A percentile compares a stretch with the other conserved stretches of the same genome.
phyloP scores from a whole-genome alignment of 371 early-diverging fungal genomes.

The Blastocladiella emersonii region DNA sequence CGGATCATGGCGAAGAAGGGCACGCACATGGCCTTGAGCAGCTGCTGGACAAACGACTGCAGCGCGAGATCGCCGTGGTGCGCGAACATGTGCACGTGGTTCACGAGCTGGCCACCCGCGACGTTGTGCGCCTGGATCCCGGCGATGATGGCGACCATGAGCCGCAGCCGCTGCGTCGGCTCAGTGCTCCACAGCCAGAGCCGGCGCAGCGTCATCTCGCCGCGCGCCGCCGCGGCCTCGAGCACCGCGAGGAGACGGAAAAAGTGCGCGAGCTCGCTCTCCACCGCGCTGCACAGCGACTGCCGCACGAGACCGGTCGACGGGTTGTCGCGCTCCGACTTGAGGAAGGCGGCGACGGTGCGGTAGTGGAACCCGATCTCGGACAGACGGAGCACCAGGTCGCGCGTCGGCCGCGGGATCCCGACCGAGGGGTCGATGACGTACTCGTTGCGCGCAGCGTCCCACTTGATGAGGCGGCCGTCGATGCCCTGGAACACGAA shows the following conservation, averaged over 20 bases:
- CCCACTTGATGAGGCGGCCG: slow-evolving; percentile 63
- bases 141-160: slow-evolving; percentile 52
- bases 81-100: slow-evolving; percentile 59
- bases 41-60: slow-evolving; percentile 54
- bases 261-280: slow-evolving; percentile 60
- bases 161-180: slow-evolving; percentile 51
- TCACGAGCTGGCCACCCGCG: slow-evolving; percentile 69
- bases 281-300: slow-evolving; percentile 63
- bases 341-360: slow-evolving; percentile 33
- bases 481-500: slow-evolving; percentile 89
- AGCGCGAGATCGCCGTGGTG: slow-evolving; percentile 84
- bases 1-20: slow-evolving; percentile 82
- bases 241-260: slow-evolving; percentile 69
- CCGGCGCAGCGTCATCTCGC: slow-evolving; percentile 54
- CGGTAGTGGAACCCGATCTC: slow-evolving; percentile 62
- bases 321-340: slow-evolving; percentile 19
- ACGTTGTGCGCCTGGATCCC: slow-evolving; percentile 20
- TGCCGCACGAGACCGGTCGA: slow-evolving; percentile 47
- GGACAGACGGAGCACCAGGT: slow-evolving; percentile 37
- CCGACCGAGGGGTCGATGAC: slow-evolving; percentile 17
- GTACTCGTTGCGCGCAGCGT: slow-evolving; percentile 15
- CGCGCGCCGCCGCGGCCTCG: slow-evolving; percentile 41
- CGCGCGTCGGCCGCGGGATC: slow-evolving; percentile 39
- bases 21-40: slow-evolving; percentile 27
- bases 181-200: slow-evolving; percentile 79